Base-by-base conservation (phyloP, 75 land plant species). In the Selaginella tamariscina region DNA sequence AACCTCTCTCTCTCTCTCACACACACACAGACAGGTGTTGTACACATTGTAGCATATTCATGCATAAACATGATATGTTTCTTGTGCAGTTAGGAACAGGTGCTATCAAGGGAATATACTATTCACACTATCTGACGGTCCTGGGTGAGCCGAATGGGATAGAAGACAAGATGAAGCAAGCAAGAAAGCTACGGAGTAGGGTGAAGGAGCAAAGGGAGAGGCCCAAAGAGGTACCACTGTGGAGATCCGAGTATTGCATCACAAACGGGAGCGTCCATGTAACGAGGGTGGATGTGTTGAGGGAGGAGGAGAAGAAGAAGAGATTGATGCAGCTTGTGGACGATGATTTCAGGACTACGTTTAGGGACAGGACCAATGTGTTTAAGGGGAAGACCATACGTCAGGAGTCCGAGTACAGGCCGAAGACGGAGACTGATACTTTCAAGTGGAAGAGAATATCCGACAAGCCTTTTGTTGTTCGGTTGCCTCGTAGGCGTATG, bases 41-140 rank as follows among this genome's bases (percentile, higher is more conserved):
- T 49, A 13, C 20, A 13, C 20, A 13, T 49, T 49, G 54, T 49
- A 20, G 20, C 13, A 49, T 49, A 49, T 13, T 13, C 54, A 49
- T 13, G n/a, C n/a, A n/a, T n/a, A n/a, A n/a, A n/a, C n/a, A n/a
- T n/a, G n/a, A n/a, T n/a, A n/a, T n/a, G n/a, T 22, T 2, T 21
- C 15, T 64, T 29, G 26, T 68, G 27, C 70, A 68, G 70, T 15
- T 68, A 2, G 54, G 70, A 22, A 68, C 70, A 18, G 54, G 24
- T 21, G 33, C 70, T 1, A 44, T 49, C 55, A 68, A 54, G 20
- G 56, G 70, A 23, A 9, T 68, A n/a, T 68, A 39, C 20, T 68
- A 68, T 56, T 68, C 70, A 18, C 70, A 54, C 1, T 68, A 54
- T 29, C 24, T 68, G 5, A 30, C 70, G 28, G 70, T 68, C 18